Conservation (phyloP, 257 asterid species). For the Solanum boliviense region DNA sequence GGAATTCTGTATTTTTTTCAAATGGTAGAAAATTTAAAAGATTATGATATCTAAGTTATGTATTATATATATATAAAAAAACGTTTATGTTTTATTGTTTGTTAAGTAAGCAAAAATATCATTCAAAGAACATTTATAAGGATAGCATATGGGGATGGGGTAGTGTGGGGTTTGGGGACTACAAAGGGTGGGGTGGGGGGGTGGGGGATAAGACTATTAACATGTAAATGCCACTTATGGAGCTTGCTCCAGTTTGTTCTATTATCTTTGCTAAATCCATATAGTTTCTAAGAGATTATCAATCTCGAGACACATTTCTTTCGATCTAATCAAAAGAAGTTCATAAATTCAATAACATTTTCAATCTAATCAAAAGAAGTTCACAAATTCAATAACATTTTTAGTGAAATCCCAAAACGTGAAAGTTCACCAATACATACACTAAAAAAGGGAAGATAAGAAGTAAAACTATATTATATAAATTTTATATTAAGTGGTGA, state of each 20-base stretch:
- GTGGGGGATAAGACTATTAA: not conserved
- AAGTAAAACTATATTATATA: not conserved
- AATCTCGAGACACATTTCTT: not conserved
- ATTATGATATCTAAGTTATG: too few species aligned
- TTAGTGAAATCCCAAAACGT: too few species aligned
- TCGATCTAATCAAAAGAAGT: not conserved
- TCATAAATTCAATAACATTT: not conserved
- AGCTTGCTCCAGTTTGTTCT: not conserved
- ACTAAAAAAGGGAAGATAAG: not conserved
- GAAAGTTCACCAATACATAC: not conserved
- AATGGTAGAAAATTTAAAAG: too few species aligned
- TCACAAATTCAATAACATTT: not conserved
- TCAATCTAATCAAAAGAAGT: not conserved
- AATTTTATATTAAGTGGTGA: not conserved
- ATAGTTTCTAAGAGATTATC: not conserved
- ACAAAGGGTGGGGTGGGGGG: not conserved
- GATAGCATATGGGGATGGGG: not conserved
- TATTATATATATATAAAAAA: too few species aligned
- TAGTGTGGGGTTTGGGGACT: not conserved
- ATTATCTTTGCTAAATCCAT: not conserved
- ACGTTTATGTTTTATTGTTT: not conserved
- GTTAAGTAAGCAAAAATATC: not conserved
- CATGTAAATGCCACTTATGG: not conserved
- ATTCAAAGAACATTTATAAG: not conserved
- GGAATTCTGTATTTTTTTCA: too few species aligned